A percentile compares a stretch with the other conserved stretches of the same genome.
Conservation (phyloP, 202 grass and related monocot species). For the Eragrostis tef region DNA sequence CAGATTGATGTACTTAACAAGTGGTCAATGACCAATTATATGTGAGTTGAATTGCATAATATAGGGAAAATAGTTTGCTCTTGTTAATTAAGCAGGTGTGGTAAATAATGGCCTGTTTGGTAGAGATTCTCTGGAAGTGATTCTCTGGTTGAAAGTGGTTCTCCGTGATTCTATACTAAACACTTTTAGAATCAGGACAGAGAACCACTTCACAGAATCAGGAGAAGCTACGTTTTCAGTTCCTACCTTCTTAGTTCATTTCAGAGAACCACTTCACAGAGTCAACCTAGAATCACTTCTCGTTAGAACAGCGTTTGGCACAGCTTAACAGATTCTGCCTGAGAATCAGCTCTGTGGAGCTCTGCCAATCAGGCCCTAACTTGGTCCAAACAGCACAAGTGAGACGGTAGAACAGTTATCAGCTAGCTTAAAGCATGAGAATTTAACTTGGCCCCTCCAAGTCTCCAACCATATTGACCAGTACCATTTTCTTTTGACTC, state of each 20-base stretch:
- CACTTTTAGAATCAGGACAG: too few relatives aligned
- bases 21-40: not conserved
- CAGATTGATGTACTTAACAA: slow-evolving; percentile 5
- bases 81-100: not conserved
- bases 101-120: not conserved
- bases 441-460: not conserved
- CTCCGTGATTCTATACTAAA: too few relatives aligned
- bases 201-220: too few relatives aligned
- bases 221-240: too few relatives aligned
- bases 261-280: too few relatives aligned
- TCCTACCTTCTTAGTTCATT: too few relatives aligned
- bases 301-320: too few relatives aligned
- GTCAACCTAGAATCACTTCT: too few relatives aligned
- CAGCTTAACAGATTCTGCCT: too few relatives aligned
- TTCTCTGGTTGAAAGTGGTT: too few relatives aligned
- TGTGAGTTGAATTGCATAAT: not conserved
- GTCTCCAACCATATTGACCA: not conserved
- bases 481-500: not conserved
- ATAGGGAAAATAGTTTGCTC: not conserved
- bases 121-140: too few relatives aligned
- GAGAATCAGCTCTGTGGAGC: too few relatives aligned
- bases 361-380: not conserved
- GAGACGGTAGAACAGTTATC: not conserved
- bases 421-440: not conserved
- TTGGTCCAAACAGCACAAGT: slow-evolving; percentile 14